phyloP scores from a whole-genome alignment of 192 early-diverging fungal genomes.

The Umbelopsis sp. region DNA sequence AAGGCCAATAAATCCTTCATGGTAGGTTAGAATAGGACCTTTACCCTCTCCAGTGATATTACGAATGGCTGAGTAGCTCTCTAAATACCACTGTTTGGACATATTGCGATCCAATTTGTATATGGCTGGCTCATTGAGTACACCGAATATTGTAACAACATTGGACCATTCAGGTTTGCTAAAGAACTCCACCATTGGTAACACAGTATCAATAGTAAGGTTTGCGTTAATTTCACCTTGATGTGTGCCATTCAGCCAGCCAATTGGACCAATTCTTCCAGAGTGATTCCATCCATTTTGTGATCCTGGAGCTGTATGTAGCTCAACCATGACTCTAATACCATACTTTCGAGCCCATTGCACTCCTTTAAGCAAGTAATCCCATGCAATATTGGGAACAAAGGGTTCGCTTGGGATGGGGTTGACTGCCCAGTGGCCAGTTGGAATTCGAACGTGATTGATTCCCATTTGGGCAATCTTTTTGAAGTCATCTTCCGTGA shows the following conservation, averaged over 20 bases:
- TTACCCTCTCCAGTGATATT: conserved; percentile 29
- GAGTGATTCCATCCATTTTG: conserved; percentile 73
- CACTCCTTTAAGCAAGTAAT: conserved; percentile 56
- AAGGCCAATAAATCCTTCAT: conserved; percentile 48
- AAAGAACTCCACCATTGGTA: conserved; percentile 57
- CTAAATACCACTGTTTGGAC: conserved; percentile 44
- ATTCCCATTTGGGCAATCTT: conserved; percentile 56
- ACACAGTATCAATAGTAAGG: conserved; percentile 51
- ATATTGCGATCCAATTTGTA: conserved; percentile 13
- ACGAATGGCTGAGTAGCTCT: conserved; percentile 39
- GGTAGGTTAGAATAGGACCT: conserved; percentile 38
- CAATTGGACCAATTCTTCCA: conserved; percentile 39
- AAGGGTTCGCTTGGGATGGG: conserved; percentile 57
- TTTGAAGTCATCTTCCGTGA: conserved; percentile 60
- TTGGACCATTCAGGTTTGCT: conserved; percentile 45
- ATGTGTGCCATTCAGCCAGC: conserved; percentile 46
- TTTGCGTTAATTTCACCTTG: conserved; percentile 46
- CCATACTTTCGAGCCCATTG: conserved; percentile 66
- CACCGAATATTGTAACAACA: conserved; percentile 49
- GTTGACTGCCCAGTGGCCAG: conserved; percentile 72
- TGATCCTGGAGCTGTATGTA: conserved; percentile 73
- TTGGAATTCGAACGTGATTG: conserved; percentile 70
- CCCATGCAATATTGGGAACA: conserved; percentile 56
- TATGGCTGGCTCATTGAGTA: conserved; percentile 52
- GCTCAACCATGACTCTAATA: conserved; percentile 66